phyloP scores from a whole-genome alignment of 2,329 filamentous ascomycete species.

The Fusarium devonianum region DNA sequence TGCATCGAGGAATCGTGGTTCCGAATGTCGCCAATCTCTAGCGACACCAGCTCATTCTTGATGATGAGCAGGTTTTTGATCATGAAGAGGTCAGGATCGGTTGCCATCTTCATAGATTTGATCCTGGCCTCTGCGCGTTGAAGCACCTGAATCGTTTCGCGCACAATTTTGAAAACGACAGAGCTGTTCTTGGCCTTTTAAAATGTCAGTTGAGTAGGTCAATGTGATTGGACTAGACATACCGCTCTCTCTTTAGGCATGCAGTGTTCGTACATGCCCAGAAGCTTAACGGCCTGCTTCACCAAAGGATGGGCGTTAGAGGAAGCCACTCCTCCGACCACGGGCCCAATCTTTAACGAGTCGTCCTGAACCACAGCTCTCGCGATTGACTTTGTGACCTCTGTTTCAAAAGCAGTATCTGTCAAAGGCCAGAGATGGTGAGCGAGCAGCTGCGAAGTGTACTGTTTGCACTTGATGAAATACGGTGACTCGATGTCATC shows the following conservation, averaged over 20 bases:
- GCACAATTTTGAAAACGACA: slow-evolving; percentile 75
- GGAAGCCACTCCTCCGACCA: slow-evolving; percentile 57
- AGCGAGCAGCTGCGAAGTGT: slow-evolving; percentile 62
- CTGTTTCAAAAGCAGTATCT: slow-evolving; percentile 61
- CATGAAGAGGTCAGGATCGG: slow-evolving; percentile 88
- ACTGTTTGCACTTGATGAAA: slow-evolving; percentile 61
- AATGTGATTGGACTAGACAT: slow-evolving; percentile 41
- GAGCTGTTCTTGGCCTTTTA: slow-evolving; percentile 56
- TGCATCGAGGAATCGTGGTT: slow-evolving; percentile 59
- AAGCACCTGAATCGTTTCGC: slow-evolving; percentile 86
- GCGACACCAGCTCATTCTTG: slow-evolving; percentile 94
- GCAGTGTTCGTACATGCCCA: slow-evolving; percentile 68
- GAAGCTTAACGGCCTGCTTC: slow-evolving; percentile 64
- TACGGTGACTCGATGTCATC: slow-evolving; percentile 66
- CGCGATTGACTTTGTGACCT: slow-evolving; percentile 62
- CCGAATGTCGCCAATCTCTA: slow-evolving; percentile 82
- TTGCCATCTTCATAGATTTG: slow-evolving; percentile 62
- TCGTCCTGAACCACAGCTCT: slow-evolving; percentile 56
- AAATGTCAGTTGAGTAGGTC: slow-evolving; percentile 21
- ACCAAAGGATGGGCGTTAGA: slow-evolving; percentile 67
- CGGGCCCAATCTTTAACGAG: slow-evolving; percentile 59
- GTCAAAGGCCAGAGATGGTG: slow-evolving; percentile 66
- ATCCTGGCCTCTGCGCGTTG: slow-evolving; percentile 78
- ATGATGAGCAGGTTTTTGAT: slow-evolving; percentile 93
- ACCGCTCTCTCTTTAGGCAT: slow-evolving; percentile 71